These are phyloP conservation scores for Carex myosuroides DNA, from an alignment of 176 grass and related monocot genomes.

Conservation along the genomic window DNA sequence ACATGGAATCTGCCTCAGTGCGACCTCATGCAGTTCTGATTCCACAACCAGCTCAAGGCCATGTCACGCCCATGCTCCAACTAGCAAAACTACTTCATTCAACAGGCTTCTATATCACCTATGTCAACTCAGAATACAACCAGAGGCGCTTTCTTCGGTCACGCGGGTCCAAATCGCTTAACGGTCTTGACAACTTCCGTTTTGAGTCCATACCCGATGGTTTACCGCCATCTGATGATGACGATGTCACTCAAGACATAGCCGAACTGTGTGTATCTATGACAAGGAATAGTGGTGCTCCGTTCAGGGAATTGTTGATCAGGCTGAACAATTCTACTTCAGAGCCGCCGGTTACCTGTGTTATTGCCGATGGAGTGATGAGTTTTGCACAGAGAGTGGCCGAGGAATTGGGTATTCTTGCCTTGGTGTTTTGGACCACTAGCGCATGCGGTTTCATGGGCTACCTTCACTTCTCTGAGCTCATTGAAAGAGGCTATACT, in stretches of 20 bases:
- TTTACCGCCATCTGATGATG: slow-evolving; percentile 34
- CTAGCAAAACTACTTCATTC: slow-evolving; percentile 61
- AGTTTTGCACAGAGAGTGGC: slow-evolving; percentile 61
- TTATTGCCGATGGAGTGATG: slow-evolving; percentile 65
- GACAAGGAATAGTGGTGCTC: slow-evolving; percentile 30
- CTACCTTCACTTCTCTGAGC: slow-evolving; percentile 47
- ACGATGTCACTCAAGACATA: slow-evolving; percentile 81
- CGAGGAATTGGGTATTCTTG: slow-evolving; percentile 45
- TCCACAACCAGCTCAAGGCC: slow-evolving; percentile 60
- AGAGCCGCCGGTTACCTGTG: slow-evolving; percentile 37
- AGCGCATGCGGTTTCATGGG: slow-evolving; percentile 65
- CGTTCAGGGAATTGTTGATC: slow-evolving; percentile 44
- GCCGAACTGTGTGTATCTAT: slow-evolving; percentile 42
- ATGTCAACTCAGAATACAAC: slow-evolving; percentile 80
- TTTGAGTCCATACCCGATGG: slow-evolving; percentile 57
- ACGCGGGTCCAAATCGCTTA: slow-evolving; percentile 24
- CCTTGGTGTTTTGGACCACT: slow-evolving; percentile 65
- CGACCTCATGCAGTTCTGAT: slow-evolving; percentile 49
- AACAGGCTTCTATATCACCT: slow-evolving; percentile 58
- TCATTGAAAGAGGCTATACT: slow-evolving; percentile 38
- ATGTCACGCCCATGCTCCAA: slow-evolving; percentile 71
- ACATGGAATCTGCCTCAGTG: background rate
- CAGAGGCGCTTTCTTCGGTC: slow-evolving; percentile 44
- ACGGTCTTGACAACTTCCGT: slow-evolving; percentile 37
- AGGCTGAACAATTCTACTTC: slow-evolving; percentile 26